A percentile compares a stretch with the other conserved stretches of the same genome.
phyloP scores from a whole-genome alignment of 2,329 filamentous ascomycete genomes.

The Microdochium trichocladiopsis region DNA sequence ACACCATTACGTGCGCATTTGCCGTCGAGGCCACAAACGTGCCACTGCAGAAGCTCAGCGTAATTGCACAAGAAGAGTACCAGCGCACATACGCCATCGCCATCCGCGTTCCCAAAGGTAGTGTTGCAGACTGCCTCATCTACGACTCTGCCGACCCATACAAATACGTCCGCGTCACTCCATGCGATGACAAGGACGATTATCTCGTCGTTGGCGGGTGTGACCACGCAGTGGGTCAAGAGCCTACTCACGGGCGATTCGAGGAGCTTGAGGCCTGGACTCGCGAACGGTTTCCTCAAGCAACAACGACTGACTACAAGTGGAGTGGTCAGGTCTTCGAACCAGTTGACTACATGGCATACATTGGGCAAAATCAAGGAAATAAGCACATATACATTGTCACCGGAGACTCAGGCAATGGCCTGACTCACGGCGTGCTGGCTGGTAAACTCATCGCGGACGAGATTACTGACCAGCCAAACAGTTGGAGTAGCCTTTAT shows the following conservation, averaged over 20 bases:
- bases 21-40: slow-evolving; percentile 48
- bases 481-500: slow-evolving; percentile 43
- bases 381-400: slow-evolving; percentile 42
- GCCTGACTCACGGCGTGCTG: slow-evolving; percentile 47
- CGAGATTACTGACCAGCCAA: slow-evolving; percentile 40
- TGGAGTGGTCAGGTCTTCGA: slow-evolving; percentile 54
- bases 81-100: slow-evolving; percentile 50
- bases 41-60: slow-evolving; percentile 46
- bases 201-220: slow-evolving; percentile 49
- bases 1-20: slow-evolving; percentile 37
- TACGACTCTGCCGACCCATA: slow-evolving; percentile 48
- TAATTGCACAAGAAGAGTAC: slow-evolving; percentile 45
- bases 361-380: slow-evolving; percentile 48
- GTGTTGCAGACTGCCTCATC: slow-evolving; percentile 44
- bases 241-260: slow-evolving; percentile 35
- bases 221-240: slow-evolving; percentile 52
- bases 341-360: slow-evolving; percentile 46
- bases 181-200: slow-evolving; percentile 43
- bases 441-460: slow-evolving; percentile 45
- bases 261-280: slow-evolving; percentile 45
- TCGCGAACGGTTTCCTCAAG: slow-evolving; percentile 42
- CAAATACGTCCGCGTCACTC: slow-evolving; percentile 47
- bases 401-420: slow-evolving; percentile 51
- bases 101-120: slow-evolving; percentile 41
- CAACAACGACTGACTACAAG: slow-evolving; percentile 41